phyloP scores from a whole-genome alignment of 169 alveolate species.

The Plasmodium blacklocki region DNA sequence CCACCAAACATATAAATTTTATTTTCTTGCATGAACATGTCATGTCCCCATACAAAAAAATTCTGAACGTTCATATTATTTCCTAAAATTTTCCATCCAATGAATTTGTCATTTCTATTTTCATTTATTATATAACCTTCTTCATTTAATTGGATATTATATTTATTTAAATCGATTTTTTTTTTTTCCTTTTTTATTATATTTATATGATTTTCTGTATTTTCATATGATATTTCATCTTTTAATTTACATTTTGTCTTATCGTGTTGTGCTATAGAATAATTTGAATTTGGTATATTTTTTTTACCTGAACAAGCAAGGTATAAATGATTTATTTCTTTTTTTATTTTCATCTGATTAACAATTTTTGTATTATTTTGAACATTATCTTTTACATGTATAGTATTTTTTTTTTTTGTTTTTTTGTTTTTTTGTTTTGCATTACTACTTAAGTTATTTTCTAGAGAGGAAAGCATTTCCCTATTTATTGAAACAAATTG shows the following conservation, averaged over 20 bases:
- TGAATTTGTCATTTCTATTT: neutral
- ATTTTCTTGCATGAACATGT: constrained; percentile 54
- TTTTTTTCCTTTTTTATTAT: neutral
- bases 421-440: no score
- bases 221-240: neutral
- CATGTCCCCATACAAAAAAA: constrained; percentile 74
- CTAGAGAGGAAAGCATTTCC: no score
- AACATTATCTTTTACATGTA: neutral
- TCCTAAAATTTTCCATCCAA: constrained; percentile 35
- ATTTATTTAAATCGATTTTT: constrained; percentile 23
- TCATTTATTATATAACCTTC: constrained; percentile 15
- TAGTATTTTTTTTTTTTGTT: neutral
- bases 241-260: neutral
- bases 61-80: constrained; percentile 27
- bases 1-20: constrained; percentile 70
- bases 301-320: constrained; percentile 8
- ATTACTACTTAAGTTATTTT: no score
- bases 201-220: neutral
- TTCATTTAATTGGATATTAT: constrained; percentile 13
- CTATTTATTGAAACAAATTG: no score
- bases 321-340: neutral
- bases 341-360: neutral
- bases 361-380: neutral
- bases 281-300: neutral
- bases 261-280: neutral